Evolutionary conservation across 1,284 basidiomycete genomes (phyloP), one percentile per base, ranked within the genome.

Genomic region (Ganoderma sinense): DNA sequence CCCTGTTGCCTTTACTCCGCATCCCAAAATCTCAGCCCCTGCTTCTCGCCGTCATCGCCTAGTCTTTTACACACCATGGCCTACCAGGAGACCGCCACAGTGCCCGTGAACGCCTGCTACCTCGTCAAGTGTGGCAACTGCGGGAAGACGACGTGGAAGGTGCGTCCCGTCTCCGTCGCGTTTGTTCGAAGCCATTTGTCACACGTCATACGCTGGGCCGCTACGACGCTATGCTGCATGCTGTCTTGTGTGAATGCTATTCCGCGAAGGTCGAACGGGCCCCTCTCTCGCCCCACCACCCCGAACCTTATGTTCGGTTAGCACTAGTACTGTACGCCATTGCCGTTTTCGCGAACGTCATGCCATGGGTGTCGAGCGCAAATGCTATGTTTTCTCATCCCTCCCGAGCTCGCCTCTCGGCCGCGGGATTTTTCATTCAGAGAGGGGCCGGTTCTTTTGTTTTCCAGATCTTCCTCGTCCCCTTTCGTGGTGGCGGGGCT

Each of bases 71-170:
- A 61, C 36, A 41, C 4, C 40, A 81, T 81, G 80, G 72, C 74
- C 64, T 71, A 67, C 67, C 26, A 69, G 31, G 73, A 78, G 60
- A 33, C 56, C 59, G 69, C 72, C 66, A 64, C 77, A 74, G 75
- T 80, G 69, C 89, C 86, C 65, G 85, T 85, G 71, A 82, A 91
- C 78, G 72, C 79, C 65, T 94, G 92, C 82, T 87, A 80, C 77
- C 75, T 80, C 68, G 88, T 90, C 66, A 85, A 85, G 72, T 94
- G 92, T 81, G 81, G 80, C 66, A 84, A 80, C 68, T 94, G 92
- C 79, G 85, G 86, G 62, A 94, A 93, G 84, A 89, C 83, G 31
- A 93, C 90, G n/a, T 94, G 92, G 92, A 84, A 80, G 83, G 93
- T 93, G 78, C 77, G 87, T 65, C 23, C 48, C 13, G 14, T 56